Evolutionary conservation across 768 basidiomycete genomes (phyloP), one percentile per base, ranked within the genome.

Genomic region (Phaeotremella skinneri): DNA sequence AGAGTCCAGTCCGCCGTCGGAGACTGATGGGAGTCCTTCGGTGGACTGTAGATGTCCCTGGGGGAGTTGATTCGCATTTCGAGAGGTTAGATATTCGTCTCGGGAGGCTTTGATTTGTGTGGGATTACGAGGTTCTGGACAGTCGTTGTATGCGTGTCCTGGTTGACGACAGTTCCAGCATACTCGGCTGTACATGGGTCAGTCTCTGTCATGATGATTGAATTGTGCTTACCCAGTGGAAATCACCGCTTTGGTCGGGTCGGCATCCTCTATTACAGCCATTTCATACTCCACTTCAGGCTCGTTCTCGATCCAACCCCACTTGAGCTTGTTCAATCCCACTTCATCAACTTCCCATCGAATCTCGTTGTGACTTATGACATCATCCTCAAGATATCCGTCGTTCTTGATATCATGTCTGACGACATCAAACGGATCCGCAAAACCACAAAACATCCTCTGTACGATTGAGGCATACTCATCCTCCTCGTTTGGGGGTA

Each of bases 141-240:
- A 73, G 3, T 54, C 31, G 3, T 29, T 34, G 39, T 56, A 29
- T 2, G 52, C 20, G 49, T 73, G 72, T 6, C 72, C 72, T 31
- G 58, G 47, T 43, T 61, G 45, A 1, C 61, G 56, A 51, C 72
- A 73, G 31, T 68, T 69, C 67, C 69, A 70, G 45, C 72, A 73
- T 58, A 56, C 14, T 48, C 59, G 59, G 16, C 57, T 66, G 34
- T 13, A 23, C n/a, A 7, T 23, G 51, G 61, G 6, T 27, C 43
- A 21, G 9, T 37, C 34, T 7, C 7, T 45, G 13, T 21, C 6
- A 21, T 7, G 13, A 45, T 45, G 23, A 9, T 21, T 53, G 21
- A 20, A 41, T 21, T 4, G 2, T 20, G 21, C 53, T 49, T 23
- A 52, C 52, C 39, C 47, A 11, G 34, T 9, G 13, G 43, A 45